Base-by-base conservation (phyloP, 306 rosid genomes). In the Urtica urens region DNA sequence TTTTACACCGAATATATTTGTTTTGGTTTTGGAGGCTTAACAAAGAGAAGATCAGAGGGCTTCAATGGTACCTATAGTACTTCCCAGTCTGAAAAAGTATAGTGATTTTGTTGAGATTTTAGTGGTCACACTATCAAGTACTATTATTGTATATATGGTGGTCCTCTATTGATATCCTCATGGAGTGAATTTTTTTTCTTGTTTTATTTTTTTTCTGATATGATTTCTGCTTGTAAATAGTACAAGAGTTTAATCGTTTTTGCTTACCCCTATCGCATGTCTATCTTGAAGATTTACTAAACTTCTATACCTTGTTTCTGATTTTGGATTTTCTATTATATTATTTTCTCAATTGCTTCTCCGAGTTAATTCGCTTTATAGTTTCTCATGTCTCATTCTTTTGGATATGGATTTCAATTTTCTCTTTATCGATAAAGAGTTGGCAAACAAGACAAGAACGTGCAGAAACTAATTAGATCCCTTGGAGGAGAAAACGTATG, bases 391-490 rank as follows among this genome's bases (percentile, higher is more conserved):
- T 23, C 7, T 42, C 25, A 34, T 38, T n/a, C n/a, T n/a, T n/a
- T n/a, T 15, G 23, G 5, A 38, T 9, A 40, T 5, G 26, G 48
- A 25, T 38, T 18, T 25, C 27, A 23, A 51, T 24, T 48, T 20
- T 61, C 26, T 43, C 9, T 38, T 20, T 62, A 2, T 9, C 29
- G 16, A 12, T 7, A 16, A 29, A 49, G 49, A 42, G 51, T 53
- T 55, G 40, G 65, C 45, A 45, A 59, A 58, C 47, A 39, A 60
- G 47, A 60, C 48, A 45, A 67, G 60, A 71, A 61, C 76, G 56
- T 53, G 74, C 55, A 43, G 1, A 33, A 55, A 49, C 34, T 34
- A 54, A 59, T n/a, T n/a, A n/a, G n/a, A 26, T 4, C 43, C 11
- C 33, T 2, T 13, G 34, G 34, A 20, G n/a, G n/a, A n/a, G n/a